phyloP scores from a whole-genome alignment of 345 rosid genomes.

The Eucalyptus tenuipes region DNA sequence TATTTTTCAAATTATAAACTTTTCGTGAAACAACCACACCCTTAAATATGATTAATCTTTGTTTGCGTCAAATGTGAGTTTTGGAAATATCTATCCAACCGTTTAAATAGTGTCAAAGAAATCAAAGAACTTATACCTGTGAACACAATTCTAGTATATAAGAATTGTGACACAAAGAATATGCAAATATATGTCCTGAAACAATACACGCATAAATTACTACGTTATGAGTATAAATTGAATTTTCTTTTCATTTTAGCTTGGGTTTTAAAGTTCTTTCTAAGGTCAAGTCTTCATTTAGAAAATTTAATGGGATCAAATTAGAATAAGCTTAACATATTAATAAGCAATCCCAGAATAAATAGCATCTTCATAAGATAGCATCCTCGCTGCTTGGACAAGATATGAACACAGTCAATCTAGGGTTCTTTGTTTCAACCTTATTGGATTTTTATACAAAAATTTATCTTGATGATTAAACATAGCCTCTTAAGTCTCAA shows the following conservation, averaged over 20 bases:
- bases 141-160: neutral
- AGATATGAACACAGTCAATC: neutral
- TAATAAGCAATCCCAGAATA: neutral
- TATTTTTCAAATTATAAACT: neutral
- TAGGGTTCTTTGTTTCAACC: neutral
- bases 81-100: neutral
- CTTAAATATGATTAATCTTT: neutral
- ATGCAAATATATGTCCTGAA: neutral
- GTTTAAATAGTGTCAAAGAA: neutral
- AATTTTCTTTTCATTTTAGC: neutral
- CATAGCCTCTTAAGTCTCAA: neutral
- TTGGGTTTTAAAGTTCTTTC: neutral
- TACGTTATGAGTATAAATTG: neutral
- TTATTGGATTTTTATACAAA: neutral
- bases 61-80: neutral
- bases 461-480: neutral
- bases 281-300: neutral
- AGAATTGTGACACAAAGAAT: neutral
- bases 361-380: neutral
- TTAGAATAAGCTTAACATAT: neutral
- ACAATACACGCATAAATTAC: neutral
- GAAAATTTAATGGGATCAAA: neutral
- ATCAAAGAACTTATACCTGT: neutral
- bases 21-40: rapidly evolving
- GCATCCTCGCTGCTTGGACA: neutral